Evolutionary conservation across 1,284 basidiomycete genomes (phyloP), one percentile per base, ranked within the genome.

Genomic region (Vanrija pseudolonga): DNA sequence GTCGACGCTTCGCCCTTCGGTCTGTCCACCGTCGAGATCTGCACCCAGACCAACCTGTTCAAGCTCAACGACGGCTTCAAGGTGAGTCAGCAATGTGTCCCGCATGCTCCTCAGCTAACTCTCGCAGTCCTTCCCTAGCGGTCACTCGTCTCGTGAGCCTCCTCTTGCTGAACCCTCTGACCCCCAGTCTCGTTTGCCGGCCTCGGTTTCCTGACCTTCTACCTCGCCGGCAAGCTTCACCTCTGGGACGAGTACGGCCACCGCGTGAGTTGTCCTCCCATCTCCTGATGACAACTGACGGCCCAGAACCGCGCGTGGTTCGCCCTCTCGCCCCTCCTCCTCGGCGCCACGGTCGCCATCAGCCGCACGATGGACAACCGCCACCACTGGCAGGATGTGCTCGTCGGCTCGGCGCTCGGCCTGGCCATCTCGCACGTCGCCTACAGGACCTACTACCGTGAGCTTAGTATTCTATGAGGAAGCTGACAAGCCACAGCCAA

Each of bases 301-400:
- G 6, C 43, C 12, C 58, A 89, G 86, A 81, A 84, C 37, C 92
- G 93, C 66, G 85, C 88, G 6, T 98, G 93, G 92, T 74, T 94
- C 26, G 81, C 86, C 0, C 69, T 92, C 2, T 77, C 83, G 0
- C 94, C 93, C 0, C 81, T 95, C 46, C 76, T 86, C 32, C 90
- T 82, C 15, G 93, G 90, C 3, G 80, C 86, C 1, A 81, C 96
- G 40, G 89, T 98, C 23, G 93, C 93, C 3, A 87, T 97, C 55
- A 89, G 87, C n/a, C 84, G 90, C 26, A 90, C 88, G 0, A 90
- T 90, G 86, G 90, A 93, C 73, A 88, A 89, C 65, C 83, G 90
- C 55, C 90, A 91, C 72, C 88, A 91, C 71, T 92, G 89, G 87
- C 84, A 90, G 41, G 90, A 97, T 66, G 87, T 96, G 41, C 73